Evolutionary conservation across 768 basidiomycete genomes (phyloP).

Genomic region (Hygrocybe punicea): DNA sequence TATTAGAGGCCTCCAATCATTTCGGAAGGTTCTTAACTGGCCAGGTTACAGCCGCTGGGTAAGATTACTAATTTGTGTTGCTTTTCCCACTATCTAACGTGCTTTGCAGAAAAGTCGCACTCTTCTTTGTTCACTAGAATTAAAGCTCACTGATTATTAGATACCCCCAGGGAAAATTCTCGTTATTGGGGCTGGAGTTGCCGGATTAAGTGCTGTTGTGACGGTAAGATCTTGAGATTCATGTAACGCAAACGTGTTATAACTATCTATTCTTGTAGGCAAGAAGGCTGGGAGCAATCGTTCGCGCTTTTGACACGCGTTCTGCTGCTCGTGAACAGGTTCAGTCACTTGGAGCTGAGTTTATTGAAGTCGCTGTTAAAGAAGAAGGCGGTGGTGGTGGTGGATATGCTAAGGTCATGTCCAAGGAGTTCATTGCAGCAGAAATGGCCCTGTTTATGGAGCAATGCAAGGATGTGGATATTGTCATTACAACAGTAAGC

Average conservation of each 20-base stretch:
- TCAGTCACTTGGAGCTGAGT: conserved; percentile 86
- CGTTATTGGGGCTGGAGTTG: conserved; percentile 86
- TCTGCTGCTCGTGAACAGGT: conserved; percentile 85
- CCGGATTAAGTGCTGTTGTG: conserved; percentile 82
- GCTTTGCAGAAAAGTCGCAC: conserved; percentile 41
- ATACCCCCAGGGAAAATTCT: conserved; percentile 85
- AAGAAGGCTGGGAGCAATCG: conserved; percentile 79
- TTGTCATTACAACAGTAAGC: conserved; percentile 76
- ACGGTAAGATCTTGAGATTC: conserved; percentile 47
- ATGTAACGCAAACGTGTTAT: not conserved
- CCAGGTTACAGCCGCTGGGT: conserved; percentile 90
- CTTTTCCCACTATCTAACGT: not conserved
- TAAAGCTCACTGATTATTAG: conserved; percentile 34
- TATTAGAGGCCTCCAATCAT: conserved; percentile 84
- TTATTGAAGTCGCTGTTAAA: conserved; percentile 73
- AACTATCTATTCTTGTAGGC: conserved; percentile 44
- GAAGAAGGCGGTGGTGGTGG: conserved; percentile 82
- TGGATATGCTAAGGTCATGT: conserved; percentile 89
- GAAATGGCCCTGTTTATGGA: conserved; percentile 87
- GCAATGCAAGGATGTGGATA: conserved; percentile 87
- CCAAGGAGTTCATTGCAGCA: conserved; percentile 82
- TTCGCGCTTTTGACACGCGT: conserved; percentile 84
- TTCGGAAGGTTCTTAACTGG: conserved; percentile 89
- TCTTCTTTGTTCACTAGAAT: not conserved
- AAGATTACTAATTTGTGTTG: conserved; percentile 28